Percentiles rank a stretch among this genome's conserved stretches.
These are phyloP conservation scores for Pseudozyma hubeiensis DNA, from an alignment of 1,284 basidiomycete species.

Conservation along the genomic window DNA sequence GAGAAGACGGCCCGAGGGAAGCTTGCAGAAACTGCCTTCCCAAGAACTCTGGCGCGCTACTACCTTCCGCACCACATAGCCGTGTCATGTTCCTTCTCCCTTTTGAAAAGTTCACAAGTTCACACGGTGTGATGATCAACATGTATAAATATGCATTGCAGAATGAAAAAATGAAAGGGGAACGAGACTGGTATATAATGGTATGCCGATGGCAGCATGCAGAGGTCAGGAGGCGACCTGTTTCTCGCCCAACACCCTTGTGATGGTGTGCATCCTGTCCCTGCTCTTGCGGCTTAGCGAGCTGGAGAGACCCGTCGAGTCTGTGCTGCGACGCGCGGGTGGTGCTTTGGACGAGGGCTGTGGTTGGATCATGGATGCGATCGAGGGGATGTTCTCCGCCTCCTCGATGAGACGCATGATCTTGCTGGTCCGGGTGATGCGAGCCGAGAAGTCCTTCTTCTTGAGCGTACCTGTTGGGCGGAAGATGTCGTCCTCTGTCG, in stretches of 20 bases:
- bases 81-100: too few relatives aligned
- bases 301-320: slow-evolving; percentile 5
- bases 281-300: slow-evolving; percentile 29
- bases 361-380: slow-evolving; percentile 9
- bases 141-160: too few relatives aligned
- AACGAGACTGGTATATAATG: slow-evolving; percentile 1
- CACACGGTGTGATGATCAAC: too few relatives aligned
- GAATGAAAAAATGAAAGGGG: too few relatives aligned
- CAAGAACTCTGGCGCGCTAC: too few relatives aligned
- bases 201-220: background rate
- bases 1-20: too few relatives aligned
- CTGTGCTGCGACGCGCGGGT: background rate
- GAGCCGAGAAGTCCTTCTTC: slow-evolving; percentile 27
- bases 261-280: slow-evolving; percentile 40
- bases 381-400: slow-evolving; percentile 27
- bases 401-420: slow-evolving; percentile 50
- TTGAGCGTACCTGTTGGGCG: slow-evolving; percentile 14
- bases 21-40: too few relatives aligned
- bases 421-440: slow-evolving; percentile 41
- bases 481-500: slow-evolving; percentile 20
- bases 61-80: too few relatives aligned
- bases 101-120: too few relatives aligned
- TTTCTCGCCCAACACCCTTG: slow-evolving; percentile 31
- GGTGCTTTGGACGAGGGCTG: background rate
- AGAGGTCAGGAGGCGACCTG: background rate